Evolutionary conservation across 2,329 filamentous ascomycete species (phyloP).

Genomic region (Bretziella fagacearum): DNA sequence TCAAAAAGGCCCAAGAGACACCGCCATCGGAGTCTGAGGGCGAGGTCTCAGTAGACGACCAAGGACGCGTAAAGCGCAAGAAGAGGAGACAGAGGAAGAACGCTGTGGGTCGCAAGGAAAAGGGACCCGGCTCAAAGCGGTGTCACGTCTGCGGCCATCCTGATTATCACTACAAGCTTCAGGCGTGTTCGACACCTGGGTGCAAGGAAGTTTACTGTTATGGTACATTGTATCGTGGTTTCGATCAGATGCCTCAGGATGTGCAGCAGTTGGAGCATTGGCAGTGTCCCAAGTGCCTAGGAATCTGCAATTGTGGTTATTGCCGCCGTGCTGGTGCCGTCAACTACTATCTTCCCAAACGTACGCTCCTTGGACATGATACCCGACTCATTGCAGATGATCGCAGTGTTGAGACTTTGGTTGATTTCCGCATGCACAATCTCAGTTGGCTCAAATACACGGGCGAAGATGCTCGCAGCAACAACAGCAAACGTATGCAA

Average conservation of each 20-base stretch:
- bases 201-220: slow-evolving; percentile 77
- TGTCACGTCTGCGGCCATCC: slow-evolving; percentile 76
- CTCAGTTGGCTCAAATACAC: slow-evolving; percentile 56
- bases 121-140: slow-evolving; percentile 37
- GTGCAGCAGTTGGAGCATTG: slow-evolving; percentile 68
- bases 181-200: slow-evolving; percentile 51
- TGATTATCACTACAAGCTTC: slow-evolving; percentile 72
- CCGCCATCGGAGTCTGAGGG: slow-evolving; percentile 28
- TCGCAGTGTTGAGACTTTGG: slow-evolving; percentile 73
- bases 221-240: slow-evolving; percentile 78
- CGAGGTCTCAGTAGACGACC: slow-evolving; percentile 39
- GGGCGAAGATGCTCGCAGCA: slow-evolving; percentile 40
- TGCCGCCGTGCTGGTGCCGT: slow-evolving; percentile 55
- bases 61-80: slow-evolving; percentile 26
- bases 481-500: slow-evolving; percentile 40
- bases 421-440: slow-evolving; percentile 84
- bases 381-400: slow-evolving; percentile 81
- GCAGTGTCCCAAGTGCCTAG: slow-evolving; percentile 74
- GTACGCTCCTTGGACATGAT: slow-evolving; percentile 76
- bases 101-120: neutral
- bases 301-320: slow-evolving; percentile 70
- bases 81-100: neutral
- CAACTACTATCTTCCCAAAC: slow-evolving; percentile 68
- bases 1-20: slow-evolving; percentile 39
- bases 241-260: slow-evolving; percentile 72